Evolutionary conservation across 1,139 yeast genomes (phyloP), one percentile per base, ranked within the genome.

Genomic region (Scheffersomyces lignicola): DNA sequence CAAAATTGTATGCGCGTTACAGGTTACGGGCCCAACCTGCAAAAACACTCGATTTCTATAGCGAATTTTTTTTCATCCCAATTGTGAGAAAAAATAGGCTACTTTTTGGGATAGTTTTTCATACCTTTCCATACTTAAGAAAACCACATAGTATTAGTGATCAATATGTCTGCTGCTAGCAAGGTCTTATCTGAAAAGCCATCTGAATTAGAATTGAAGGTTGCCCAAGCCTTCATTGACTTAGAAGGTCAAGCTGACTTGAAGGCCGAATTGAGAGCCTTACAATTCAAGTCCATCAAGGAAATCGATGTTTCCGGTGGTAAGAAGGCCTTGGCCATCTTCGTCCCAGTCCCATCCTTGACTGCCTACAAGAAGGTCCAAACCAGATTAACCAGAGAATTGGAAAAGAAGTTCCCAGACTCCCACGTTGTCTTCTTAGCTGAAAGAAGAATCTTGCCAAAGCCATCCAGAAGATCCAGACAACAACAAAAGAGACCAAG

Each of bases 361-460:
- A 62, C 78, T 57, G 83, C 85, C 57, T 90, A 87, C 94, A 96
- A 92, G 89, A 89, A 84, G 79, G 95, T 89, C 60, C 98, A 92
- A 81, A 81, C 80, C 66, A 83, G 88, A 79, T 84, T 92, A 71
- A 89, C 97, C 78, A 92, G 98, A 79, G 98, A 92, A 80, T 87
- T 92, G 71, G 98, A 92, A 80, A 92, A 92, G 95, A 92, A 92
- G 80, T 92, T 92, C 90, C 95, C 97, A 69, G 98, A 92, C 83
- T 88, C 96, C 75, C 97, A 92, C 74, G 97, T 92, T 74, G 94
- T 92, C 60, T 89, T 92, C 87, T 83, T 92, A 67, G 98, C 97
- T 67, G 97, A 92, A 81, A 89, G 98, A 82, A 90, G 97, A 81
- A 92, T 92, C 78, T 82, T 94, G 70, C 97, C 97, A 79, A 90